These are phyloP conservation scores for Populus hybrid DNA, from an alignment of 441 rosid species.

Conservation along the genomic window DNA sequence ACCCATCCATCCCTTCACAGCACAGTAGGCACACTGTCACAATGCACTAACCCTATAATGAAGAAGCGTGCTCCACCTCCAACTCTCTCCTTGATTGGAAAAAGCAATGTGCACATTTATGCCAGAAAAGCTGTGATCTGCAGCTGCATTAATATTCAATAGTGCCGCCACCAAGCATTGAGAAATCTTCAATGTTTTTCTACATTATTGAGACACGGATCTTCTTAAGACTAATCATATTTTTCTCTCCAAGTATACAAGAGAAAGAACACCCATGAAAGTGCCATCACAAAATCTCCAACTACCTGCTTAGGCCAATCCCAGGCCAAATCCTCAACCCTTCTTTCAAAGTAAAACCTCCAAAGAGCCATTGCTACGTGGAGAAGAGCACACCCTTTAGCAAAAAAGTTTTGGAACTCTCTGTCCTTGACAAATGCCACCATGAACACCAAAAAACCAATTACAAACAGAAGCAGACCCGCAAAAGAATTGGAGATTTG, in stretches of 20 bases:
- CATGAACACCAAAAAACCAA: constrained; percentile 53
- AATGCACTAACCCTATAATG: not conserved
- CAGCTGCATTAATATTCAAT: not conserved
- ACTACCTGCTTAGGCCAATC: constrained; percentile 52
- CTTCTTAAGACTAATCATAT: constrained; percentile 32
- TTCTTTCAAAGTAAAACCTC: constrained; percentile 49
- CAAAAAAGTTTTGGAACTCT: constrained; percentile 50
- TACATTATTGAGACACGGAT: not conserved
- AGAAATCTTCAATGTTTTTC: not conserved
- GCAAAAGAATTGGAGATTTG: constrained; percentile 53
- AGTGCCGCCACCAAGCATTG: not conserved
- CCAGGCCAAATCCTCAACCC: constrained; percentile 52
- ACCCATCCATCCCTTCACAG: too few relatives aligned
- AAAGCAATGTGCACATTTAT: not conserved
- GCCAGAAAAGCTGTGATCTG: not conserved
- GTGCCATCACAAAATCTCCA: constrained; percentile 48
- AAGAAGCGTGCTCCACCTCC: not conserved
- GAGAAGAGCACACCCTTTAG: constrained; percentile 49
- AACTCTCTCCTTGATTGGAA: not conserved
- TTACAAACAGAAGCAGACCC: constrained; percentile 46
- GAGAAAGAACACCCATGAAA: constrained; percentile 54
- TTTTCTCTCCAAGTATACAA: constrained; percentile 52
- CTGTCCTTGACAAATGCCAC: constrained; percentile 52
- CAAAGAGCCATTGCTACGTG: constrained; percentile 50
- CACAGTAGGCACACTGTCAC: too few relatives aligned